Evolutionary conservation across 225 moss, liverwort and hornwort species (phyloP).

Genomic region (Anthoceros angustus): DNA sequence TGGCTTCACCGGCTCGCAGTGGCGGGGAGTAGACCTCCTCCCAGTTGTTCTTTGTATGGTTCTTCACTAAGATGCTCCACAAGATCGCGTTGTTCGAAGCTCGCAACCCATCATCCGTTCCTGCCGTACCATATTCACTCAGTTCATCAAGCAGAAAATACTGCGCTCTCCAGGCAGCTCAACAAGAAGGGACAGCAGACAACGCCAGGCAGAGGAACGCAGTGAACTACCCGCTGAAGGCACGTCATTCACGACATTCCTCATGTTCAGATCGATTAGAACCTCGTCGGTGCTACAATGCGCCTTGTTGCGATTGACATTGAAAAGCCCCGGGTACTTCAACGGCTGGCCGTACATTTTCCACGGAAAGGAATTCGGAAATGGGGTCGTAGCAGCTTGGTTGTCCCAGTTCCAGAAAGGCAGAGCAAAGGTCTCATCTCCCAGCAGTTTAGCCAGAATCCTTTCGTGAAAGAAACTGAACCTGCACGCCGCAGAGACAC

Average conservation of each 20-base stretch:
- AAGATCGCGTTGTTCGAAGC: neutral
- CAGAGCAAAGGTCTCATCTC: neutral
- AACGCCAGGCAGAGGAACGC: neutral
- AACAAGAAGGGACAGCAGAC: neutral
- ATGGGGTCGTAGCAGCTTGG: neutral
- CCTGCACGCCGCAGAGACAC: neutral
- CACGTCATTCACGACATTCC: neutral
- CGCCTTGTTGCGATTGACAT: neutral
- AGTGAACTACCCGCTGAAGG: neutral
- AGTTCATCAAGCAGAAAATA: too few relatives aligned
- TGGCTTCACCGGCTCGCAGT: neutral
- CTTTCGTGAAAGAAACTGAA: neutral
- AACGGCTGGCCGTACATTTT: neutral
- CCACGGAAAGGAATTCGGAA: neutral
- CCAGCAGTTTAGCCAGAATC: neutral
- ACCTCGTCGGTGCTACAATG: neutral
- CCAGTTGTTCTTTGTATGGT: neutral
- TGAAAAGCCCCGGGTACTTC: neutral
- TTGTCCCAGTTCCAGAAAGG: conserved; percentile 1
- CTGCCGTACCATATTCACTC: neutral
- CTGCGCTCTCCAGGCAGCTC: too few relatives aligned
- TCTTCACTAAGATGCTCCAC: neutral
- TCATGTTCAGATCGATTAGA: neutral
- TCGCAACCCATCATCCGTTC: neutral
- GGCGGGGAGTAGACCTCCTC: neutral